A percentile compares a stretch with the other conserved stretches of the same genome.
phyloP scores from a whole-genome alignment of 257 asterid genomes.

The Nicotiana otophora region DNA sequence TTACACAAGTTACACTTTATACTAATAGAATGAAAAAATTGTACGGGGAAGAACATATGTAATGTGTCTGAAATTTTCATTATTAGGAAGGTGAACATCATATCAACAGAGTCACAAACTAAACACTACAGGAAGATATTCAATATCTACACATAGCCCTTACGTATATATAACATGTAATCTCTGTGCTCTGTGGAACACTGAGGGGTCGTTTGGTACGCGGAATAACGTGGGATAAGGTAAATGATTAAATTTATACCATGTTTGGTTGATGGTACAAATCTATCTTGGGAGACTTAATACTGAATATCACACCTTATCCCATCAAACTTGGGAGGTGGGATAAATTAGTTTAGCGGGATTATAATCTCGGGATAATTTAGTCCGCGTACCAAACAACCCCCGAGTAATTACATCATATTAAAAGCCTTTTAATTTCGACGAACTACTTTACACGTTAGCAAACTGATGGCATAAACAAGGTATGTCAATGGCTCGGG shows the following conservation, averaged over 20 bases:
- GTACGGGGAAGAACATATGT: background rate
- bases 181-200: background rate
- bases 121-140: too few species aligned
- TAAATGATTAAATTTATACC: too few species aligned
- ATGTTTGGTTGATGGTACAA: too few species aligned
- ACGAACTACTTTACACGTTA: background rate
- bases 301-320: too few species aligned
- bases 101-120: background rate
- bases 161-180: background rate
- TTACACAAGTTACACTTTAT: background rate
- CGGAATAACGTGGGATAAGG: too few species aligned
- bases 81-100: background rate
- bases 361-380: too few species aligned
- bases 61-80: background rate
- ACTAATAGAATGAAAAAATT: background rate
- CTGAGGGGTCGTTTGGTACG: too few species aligned
- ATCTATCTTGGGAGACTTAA: too few species aligned
- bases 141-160: background rate
- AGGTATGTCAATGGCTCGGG: background rate
- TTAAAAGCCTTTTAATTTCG: background rate
- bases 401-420: background rate
- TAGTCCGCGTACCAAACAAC: too few species aligned
- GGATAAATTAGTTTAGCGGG: too few species aligned
- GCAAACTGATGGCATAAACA: background rate
- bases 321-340: too few species aligned